A percentile compares a stretch with the other conserved stretches of the same genome.
These are phyloP conservation scores for Schwanniomyces pseudopolymorphus DNA, from an alignment of 805 yeast species.

Conservation along the genomic window DNA sequence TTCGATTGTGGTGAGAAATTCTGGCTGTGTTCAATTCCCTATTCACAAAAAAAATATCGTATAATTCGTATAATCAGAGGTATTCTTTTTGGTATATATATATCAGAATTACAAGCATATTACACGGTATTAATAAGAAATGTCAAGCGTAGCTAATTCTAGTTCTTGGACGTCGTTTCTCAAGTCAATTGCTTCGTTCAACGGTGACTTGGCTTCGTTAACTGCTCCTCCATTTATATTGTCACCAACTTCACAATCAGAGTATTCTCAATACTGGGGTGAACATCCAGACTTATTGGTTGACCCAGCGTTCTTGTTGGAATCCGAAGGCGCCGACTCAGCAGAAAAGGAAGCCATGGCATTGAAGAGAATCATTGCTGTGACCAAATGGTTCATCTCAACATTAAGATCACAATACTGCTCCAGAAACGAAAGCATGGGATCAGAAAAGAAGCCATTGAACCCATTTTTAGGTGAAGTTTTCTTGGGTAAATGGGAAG, in stretches of 20 bases:
- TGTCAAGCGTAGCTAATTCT: constrained; percentile 25
- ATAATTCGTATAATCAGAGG: background rate
- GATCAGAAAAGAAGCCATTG: constrained; percentile 95
- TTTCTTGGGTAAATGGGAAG: constrained; percentile 86
- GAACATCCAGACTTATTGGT: constrained; percentile 84
- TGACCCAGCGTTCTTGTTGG: constrained; percentile 58
- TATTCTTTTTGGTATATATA: background rate
- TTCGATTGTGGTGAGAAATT: constrained; percentile 1
- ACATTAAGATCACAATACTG: constrained; percentile 92
- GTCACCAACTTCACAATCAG: constrained; percentile 84
- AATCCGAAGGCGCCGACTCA: constrained; percentile 36
- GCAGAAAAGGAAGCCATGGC: constrained; percentile 43
- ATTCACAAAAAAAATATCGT: background rate
- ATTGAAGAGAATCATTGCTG: constrained; percentile 72
- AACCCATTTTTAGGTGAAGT: constrained; percentile 96
- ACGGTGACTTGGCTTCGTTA: constrained; percentile 88
- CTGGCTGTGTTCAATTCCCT: constrained; percentile 3
- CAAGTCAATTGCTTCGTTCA: constrained; percentile 86
- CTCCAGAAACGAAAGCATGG: constrained; percentile 85
- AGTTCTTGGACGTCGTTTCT: constrained; percentile 88
- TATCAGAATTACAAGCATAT: background rate
- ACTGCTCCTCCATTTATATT: constrained; percentile 98
- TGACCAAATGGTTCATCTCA: constrained; percentile 86
- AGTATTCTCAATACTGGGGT: constrained; percentile 95
- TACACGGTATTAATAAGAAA: constrained; percentile 3